Percentiles rank a stretch among this genome's conserved stretches.
Evolutionary conservation across 495 filamentous ascomycete genomes (phyloP).

Genomic region (Chlorociboria aeruginascens): DNA sequence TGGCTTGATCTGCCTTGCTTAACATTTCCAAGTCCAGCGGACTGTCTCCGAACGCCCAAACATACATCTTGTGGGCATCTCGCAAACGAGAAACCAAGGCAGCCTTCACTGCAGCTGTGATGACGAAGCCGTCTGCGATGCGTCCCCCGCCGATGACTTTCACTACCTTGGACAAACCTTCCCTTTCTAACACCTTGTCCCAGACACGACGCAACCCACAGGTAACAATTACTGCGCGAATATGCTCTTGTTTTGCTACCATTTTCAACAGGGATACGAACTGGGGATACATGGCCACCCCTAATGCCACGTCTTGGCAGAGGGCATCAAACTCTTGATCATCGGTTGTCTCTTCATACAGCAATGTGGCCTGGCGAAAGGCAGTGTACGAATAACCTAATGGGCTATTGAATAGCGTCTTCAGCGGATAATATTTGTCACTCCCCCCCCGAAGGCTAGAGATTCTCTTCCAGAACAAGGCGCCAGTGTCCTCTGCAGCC

Average conservation of each 20-base stretch:
- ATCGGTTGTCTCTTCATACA: conserved; percentile 38
- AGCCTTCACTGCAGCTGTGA: conserved; percentile 42
- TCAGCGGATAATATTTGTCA: conserved; percentile 24
- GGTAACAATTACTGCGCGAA: conserved; percentile 43
- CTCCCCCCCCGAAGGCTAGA: conserved; percentile 2
- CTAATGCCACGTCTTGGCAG: conserved; percentile 34
- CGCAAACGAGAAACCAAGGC: conserved; percentile 32
- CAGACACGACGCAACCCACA: conserved; percentile 45
- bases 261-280: conserved; percentile 32
- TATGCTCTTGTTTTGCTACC: conserved; percentile 24
- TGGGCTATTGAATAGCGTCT: conserved; percentile 34
- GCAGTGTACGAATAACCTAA: conserved; percentile 42
- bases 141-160: conserved; percentile 45
- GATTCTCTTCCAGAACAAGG: conserved; percentile 36
- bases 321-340: conserved; percentile 33
- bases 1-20: conserved; percentile 36
- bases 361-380: conserved; percentile 43
- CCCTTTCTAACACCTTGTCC: conserved; percentile 39
- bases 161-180: conserved; percentile 32
- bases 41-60: conserved; percentile 55
- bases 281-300: conserved; percentile 36
- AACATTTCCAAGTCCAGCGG: conserved; percentile 50
- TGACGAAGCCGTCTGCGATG: conserved; percentile 35
- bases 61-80: conserved; percentile 23
- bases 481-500: conserved; percentile 39